These are phyloP conservation scores for Acanthamoeba rhysodes DNA, from an alignment of 208 protist genomes.

Conservation along the genomic window DNA sequence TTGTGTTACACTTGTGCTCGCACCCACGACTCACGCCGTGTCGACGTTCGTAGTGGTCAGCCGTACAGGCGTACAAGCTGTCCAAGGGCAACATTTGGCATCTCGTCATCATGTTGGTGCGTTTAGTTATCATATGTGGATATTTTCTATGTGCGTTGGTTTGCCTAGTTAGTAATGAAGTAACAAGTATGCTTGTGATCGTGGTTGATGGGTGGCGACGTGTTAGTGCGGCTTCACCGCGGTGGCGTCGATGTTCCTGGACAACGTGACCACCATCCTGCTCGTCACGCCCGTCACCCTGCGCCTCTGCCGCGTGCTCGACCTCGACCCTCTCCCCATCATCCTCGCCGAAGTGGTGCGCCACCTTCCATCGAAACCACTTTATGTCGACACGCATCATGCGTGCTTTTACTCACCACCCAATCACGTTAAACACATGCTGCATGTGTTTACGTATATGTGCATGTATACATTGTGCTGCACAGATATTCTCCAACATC, in stretches of 20 bases:
- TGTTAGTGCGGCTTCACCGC: conserved; percentile 73
- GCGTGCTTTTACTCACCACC: neutral
- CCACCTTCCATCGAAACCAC: neutral
- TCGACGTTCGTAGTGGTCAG: conserved; percentile 49
- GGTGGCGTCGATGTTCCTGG: conserved; percentile 87
- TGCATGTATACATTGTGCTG: no score
- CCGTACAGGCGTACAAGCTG: conserved; percentile 83
- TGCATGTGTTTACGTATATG: no score
- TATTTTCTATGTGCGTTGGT: no score
- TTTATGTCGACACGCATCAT: neutral
- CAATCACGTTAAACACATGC: no score
- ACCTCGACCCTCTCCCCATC: conserved; percentile 86
- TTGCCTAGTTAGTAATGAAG: neutral
- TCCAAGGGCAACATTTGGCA: conserved; percentile 84
- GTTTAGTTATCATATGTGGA: no score
- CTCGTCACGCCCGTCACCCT: conserved; percentile 89
- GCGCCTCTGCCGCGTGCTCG: conserved; percentile 84
- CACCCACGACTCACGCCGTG: no score
- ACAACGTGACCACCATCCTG: conserved; percentile 92
- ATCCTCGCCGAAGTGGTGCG: conserved; percentile 86
- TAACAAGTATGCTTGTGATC: neutral
- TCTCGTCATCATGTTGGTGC: conserved; percentile 63
- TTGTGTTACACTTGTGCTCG: no score
- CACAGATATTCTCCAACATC: conserved; percentile 83
- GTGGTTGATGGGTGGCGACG: neutral